Conservation (phyloP, 192 early-diverging fungal species). For the Coemansia erecta region DNA sequence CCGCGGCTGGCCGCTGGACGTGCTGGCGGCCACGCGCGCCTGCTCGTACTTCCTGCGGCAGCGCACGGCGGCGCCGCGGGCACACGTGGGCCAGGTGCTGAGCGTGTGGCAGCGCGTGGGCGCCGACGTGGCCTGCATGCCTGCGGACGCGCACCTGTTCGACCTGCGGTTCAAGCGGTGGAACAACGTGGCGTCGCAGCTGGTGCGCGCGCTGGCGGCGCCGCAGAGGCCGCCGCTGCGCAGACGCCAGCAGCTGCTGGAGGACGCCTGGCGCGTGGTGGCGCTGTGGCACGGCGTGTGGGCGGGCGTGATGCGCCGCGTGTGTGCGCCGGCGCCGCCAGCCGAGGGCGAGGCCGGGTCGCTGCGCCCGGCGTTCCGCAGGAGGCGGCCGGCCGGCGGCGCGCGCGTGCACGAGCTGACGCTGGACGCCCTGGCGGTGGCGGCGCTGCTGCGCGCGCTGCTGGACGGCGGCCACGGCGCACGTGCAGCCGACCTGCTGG, state of each 20-base stretch:
- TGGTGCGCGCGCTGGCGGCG: conserved; percentile 5
- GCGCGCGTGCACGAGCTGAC: conserved; percentile 42
- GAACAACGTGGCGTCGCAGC: conserved; percentile 43
- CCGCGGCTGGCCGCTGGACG: conserved; percentile 21
- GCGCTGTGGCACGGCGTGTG: conserved; percentile 34
- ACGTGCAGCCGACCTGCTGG: conserved; percentile 23
- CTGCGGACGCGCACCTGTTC: conserved; percentile 1
- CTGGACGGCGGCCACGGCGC: conserved; percentile 5
- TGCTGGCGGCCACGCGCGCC: conserved; percentile 33
- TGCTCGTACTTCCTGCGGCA: conserved; percentile 35
- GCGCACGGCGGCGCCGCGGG: background rate
- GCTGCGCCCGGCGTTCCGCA: conserved; percentile 29
- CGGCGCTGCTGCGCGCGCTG: conserved; percentile 13
- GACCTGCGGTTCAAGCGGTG: conserved; percentile 49
- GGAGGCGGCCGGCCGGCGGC: conserved; percentile 25
- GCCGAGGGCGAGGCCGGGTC: conserved; percentile 17
- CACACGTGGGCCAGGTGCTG: conserved; percentile 8
- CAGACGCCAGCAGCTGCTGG: background rate
- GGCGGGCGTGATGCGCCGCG: conserved; percentile 21
- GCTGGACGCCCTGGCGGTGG: conserved; percentile 24
- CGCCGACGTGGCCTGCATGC: too few species aligned
- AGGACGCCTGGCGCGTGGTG: conserved; percentile 19
- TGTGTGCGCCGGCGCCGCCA: conserved; percentile 33
- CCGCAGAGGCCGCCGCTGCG: background rate
- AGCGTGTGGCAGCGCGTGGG: conserved; percentile 25